Evolutionary conservation across 108 stramenopile species (phyloP).

Genomic region (Pseudonitzschia multiseries): DNA sequence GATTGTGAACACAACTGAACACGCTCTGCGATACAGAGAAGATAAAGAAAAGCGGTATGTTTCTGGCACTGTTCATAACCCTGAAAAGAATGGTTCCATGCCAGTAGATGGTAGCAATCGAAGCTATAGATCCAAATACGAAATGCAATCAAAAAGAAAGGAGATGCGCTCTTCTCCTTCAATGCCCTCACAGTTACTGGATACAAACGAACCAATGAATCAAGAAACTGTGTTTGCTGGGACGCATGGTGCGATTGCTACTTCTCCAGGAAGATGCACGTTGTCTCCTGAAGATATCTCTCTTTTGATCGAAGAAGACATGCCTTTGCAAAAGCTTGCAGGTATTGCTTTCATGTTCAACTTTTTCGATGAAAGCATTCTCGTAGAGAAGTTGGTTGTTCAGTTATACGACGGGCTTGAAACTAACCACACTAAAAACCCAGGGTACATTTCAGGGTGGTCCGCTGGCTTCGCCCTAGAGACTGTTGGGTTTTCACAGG

Average conservation of each 20-base stretch:
- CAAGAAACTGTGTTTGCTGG: constrained; percentile 72
- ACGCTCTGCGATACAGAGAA: constrained; percentile 82
- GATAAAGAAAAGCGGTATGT: constrained; percentile 68
- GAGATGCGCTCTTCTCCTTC: constrained; percentile 1
- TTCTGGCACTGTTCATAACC: constrained; percentile 66
- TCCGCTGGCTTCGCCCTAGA: constrained; percentile 87
- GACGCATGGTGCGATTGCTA: constrained; percentile 69
- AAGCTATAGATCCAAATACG: constrained; percentile 29
- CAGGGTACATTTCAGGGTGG: constrained; percentile 76
- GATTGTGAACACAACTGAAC: constrained; percentile 93
- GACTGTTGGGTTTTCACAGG: constrained; percentile 95
- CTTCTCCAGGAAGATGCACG: constrained; percentile 29
- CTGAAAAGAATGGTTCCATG: constrained; percentile 56
- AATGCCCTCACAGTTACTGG: constrained; percentile 1
- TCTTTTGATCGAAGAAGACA: constrained; percentile 59
- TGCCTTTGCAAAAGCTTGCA: constrained; percentile 69
- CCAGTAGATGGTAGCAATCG: constrained; percentile 70
- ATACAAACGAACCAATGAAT: constrained; percentile 28
- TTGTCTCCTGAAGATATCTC: constrained; percentile 43
- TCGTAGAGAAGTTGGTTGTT: constrained; percentile 71
- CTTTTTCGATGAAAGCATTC: constrained; percentile 74
- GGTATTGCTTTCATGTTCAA: constrained; percentile 94
- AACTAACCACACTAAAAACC: constrained; percentile 28
- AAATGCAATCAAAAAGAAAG: constrained; percentile 18
- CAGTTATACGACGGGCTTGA: constrained; percentile 62